Conservation (phyloP, 2,329 filamentous ascomycete genomes). For the Sporothrix phasma region DNA sequence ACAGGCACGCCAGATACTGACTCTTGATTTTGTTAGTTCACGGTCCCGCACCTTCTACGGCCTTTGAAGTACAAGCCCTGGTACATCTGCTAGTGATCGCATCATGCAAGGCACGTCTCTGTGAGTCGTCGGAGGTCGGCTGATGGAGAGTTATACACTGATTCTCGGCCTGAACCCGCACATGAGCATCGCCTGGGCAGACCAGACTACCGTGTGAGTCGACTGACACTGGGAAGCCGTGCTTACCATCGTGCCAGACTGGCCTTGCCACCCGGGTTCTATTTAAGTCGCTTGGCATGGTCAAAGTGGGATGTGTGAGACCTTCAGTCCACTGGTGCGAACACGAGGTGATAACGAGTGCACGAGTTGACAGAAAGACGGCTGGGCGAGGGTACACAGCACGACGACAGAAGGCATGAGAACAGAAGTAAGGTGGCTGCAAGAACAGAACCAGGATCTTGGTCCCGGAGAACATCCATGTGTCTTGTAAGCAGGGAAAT, state of each 20-base stretch:
- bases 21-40: neutral
- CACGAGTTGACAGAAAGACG: neutral
- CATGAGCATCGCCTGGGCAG: neutral
- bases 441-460: neutral
- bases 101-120: constrained; percentile 10
- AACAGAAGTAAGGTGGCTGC: neutral
- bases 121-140: neutral
- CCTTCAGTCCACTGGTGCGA: neutral
- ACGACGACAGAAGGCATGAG: neutral
- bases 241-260: neutral
- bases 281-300: neutral
- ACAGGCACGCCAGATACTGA: neutral
- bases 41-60: neutral
- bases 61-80: neutral
- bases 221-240: neutral
- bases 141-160: too few species aligned
- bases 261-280: neutral
- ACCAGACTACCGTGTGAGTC: neutral
- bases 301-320: neutral
- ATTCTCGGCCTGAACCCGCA: neutral
- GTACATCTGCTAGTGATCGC: neutral
- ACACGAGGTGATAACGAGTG: too few species aligned
- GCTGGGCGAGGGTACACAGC: neutral
- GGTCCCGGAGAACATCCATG: neutral
- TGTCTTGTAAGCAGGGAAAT: constrained; percentile 3